Base-by-base conservation (phyloP, 169 alveolate species). In the Babesia gibsoni region DNA sequence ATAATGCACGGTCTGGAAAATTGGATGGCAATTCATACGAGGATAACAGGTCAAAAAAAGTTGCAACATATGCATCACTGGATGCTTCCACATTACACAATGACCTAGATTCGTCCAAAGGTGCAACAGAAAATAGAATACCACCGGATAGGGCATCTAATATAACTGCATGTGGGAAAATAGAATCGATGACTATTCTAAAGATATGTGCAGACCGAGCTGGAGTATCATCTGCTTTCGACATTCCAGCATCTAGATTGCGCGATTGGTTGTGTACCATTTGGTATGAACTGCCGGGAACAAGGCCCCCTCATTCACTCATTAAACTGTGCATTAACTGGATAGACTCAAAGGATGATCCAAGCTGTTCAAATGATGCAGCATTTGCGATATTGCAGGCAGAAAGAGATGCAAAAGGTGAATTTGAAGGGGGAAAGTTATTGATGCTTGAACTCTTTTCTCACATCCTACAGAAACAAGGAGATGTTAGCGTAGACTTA, bases 251-350 rank as follows among this genome's bases (percentile, higher is more conserved):
- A 27, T 56, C 73, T 16, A 32, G 63, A 29, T 48, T 79, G 53
- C 59, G 88, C 1, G 83, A 79, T 9, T 70, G 67, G 73, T 3
- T 79, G 42, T 69, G 88, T 50, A 70, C 72, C 23, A 61, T 79
- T 20, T 79, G 88, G 88, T 79, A 43, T 32, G 88, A 79, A 36
- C 58, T 79, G 72, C 88, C 88, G 0, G 59, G 56, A 9, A 68
- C 88, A 0, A 25, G 68, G 8, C 88, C 82, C 12, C 45, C 63
- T 45, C 56, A 68, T 12, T 64, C 68, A 29, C 20, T 79, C 32
- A 50, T 54, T 37, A 66, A 48, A 50, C 39, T 69, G n/a, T 53
- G 80, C 49, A 53, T 69, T 14, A 53, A 69, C 49, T 79, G 88
- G 88, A 79, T 79, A 10, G 50, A 79, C 66, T 58, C 70, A 18